phyloP scores from a whole-genome alignment of 2,329 filamentous ascomycete genomes.

The Paecilomyces variotii region DNA sequence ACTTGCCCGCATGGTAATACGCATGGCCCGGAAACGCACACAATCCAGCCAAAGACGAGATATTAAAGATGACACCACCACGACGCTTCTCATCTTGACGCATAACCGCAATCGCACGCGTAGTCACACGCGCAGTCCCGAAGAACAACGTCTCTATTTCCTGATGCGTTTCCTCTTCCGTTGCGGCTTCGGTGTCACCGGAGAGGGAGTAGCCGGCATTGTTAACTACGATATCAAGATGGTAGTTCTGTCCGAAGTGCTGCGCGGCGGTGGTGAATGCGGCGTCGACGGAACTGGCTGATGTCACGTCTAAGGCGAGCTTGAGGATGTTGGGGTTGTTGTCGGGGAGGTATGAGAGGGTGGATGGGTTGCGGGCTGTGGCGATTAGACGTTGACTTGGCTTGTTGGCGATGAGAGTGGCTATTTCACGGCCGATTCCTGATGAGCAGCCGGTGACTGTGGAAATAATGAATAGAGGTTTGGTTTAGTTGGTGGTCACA shows the following conservation, averaged over 20 bases:
- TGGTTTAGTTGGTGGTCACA: not conserved
- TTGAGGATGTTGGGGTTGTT: conserved; percentile 35
- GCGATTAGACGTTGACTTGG: conserved; percentile 38
- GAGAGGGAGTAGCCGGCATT: conserved; percentile 13
- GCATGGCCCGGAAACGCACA: conserved; percentile 12
- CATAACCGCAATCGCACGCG: conserved; percentile 31
- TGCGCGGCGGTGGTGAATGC: conserved; percentile 26
- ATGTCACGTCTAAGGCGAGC: conserved; percentile 43
- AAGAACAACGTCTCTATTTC: conserved; percentile 21
- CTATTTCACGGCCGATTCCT: conserved; percentile 38
- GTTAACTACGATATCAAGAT: conserved; percentile 25
- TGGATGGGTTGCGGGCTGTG: conserved; percentile 39
- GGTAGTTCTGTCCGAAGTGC: conserved; percentile 19
- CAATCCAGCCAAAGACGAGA: conserved; percentile 13
- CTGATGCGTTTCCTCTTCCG: conserved; percentile 8
- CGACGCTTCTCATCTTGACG: conserved; percentile 22
- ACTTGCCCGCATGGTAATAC: conserved; percentile 15
- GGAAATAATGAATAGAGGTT: conserved; percentile 3
- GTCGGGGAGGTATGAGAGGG: conserved; percentile 36
- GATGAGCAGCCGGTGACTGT: conserved; percentile 44
- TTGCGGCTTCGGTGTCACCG: conserved; percentile 12
- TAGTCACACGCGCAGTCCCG: conserved; percentile 34
- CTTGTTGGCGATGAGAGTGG: conserved; percentile 30
- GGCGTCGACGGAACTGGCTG: conserved; percentile 23
- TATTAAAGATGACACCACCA: conserved; percentile 14